Base-by-base conservation (phyloP, 1,139 yeast species). In the Zygosaccharomyces pseudobailii region DNA sequence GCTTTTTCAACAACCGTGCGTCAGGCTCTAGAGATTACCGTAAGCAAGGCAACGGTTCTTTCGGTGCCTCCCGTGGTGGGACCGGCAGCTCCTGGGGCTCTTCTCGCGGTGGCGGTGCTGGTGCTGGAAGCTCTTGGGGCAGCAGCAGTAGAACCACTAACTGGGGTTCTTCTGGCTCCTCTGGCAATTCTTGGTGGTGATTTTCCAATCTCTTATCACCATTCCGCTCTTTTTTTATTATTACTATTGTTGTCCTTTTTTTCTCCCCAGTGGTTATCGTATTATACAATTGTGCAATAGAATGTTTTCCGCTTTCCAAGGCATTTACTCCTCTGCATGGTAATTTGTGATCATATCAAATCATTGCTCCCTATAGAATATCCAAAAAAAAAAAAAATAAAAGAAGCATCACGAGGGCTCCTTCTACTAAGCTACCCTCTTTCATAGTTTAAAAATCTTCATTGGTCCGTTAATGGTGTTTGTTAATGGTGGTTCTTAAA, bases 11-110 rank as follows among this genome's bases (percentile, higher is more conserved):
- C 46, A 51, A 53, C 52, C 68, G 71, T 53, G 57, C 54, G 52
- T 59, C 51, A 52, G 58, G 62, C 50, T 68, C 69, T 51, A 79
- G 84, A 71, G 86, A 81, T 67, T 76, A 72, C 72, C 79, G 84
- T 76, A 79, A 80, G 62, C 65, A 62, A 43, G 63, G 63, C 38
- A 58, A 59, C 43, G 70, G 69, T 50, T 61, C 67, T 45, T 58
- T 57, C 48, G 64, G 65, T 47, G 59, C 65, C 42, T 57, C 62
- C 53, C 61, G 66, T 55, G 59, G 64, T 51, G 63, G 66, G 53
- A 57, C 62, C 51, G 58, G 65, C 46, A 62, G 66, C 54, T 59
- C 62, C 65, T 47, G 69, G 64, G 55, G 67, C 59, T 54, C 62
- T 58, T 55, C 66, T 59, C 47, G 55, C 24, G 43, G 46, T 33